Evolutionary conservation across 306 rosid species (phyloP).

Genomic region (Gillenia trifoliata): DNA sequence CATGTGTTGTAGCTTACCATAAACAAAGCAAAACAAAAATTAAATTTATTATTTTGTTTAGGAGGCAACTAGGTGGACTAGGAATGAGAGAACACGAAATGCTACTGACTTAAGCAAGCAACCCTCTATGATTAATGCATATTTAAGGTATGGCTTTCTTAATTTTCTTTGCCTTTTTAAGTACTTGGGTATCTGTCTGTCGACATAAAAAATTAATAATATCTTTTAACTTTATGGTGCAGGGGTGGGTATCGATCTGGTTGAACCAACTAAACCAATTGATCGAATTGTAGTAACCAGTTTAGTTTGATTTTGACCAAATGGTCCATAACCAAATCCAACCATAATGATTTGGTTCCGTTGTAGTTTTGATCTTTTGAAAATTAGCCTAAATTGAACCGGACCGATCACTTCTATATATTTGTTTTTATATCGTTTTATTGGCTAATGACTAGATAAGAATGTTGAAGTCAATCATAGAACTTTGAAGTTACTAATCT

Average conservation of each 20-base stretch:
- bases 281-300: no score
- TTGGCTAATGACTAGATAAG: background rate
- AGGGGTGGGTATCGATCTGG: background rate
- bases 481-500: background rate
- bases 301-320: no score
- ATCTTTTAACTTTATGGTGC: background rate
- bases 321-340: no score
- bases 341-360: background rate
- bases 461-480: background rate
- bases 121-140: background rate
- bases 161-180: background rate
- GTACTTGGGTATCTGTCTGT: no score
- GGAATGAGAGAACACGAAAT: conserved; percentile 1
- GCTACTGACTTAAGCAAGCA: background rate
- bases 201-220: no score
- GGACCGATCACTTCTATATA: background rate
- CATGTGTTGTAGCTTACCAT: no score
- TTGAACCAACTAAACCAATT: no score
- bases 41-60: no score
- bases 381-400: background rate
- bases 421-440: no score
- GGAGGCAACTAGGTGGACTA: background rate
- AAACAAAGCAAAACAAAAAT: no score
- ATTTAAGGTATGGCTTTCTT: background rate
- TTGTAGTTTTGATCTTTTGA: background rate